Conservation (phyloP, 495 filamentous ascomycete genomes). For the Oleoguttula mirabilis region DNA sequence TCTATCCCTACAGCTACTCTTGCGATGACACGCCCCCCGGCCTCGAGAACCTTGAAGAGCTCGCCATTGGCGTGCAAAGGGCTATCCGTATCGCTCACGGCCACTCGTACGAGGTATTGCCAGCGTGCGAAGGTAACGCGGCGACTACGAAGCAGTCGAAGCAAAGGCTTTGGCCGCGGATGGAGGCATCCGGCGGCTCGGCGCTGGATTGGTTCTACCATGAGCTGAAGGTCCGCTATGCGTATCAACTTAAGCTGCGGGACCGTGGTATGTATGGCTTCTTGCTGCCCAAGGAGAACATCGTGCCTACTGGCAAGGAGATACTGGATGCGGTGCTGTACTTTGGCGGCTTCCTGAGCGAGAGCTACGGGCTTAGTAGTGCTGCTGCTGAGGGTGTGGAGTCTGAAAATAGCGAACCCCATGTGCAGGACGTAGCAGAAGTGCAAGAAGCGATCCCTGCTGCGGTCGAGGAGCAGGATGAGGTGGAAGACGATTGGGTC, state of each 20-base stretch:
- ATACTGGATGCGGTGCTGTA: conserved; percentile 68
- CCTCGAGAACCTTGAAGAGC: conserved; percentile 80
- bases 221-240: conserved; percentile 64
- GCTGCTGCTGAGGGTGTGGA: background rate
- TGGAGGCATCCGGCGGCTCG: conserved; percentile 66
- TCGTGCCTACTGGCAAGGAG: conserved; percentile 82
- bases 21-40: conserved; percentile 68
- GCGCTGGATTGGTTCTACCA: conserved; percentile 96
- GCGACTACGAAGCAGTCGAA: conserved; percentile 16
- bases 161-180: conserved; percentile 31
- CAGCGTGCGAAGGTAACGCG: conserved; percentile 78
- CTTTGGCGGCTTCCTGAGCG: conserved; percentile 40
- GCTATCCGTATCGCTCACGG: conserved; percentile 67
- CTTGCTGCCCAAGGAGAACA: conserved; percentile 73
- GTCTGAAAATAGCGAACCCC: background rate
- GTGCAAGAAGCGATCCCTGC: background rate
- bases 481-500: background rate
- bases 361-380: background rate
- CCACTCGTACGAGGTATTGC: conserved; percentile 64
- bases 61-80: conserved; percentile 81
- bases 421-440: background rate
- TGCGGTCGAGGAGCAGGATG: background rate
- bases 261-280: conserved; percentile 95
- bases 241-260: conserved; percentile 89
- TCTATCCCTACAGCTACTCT: conserved; percentile 84